These are phyloP conservation scores for Colletotrichum horii DNA, from an alignment of 2,329 filamentous ascomycete species.

Conservation along the genomic window DNA sequence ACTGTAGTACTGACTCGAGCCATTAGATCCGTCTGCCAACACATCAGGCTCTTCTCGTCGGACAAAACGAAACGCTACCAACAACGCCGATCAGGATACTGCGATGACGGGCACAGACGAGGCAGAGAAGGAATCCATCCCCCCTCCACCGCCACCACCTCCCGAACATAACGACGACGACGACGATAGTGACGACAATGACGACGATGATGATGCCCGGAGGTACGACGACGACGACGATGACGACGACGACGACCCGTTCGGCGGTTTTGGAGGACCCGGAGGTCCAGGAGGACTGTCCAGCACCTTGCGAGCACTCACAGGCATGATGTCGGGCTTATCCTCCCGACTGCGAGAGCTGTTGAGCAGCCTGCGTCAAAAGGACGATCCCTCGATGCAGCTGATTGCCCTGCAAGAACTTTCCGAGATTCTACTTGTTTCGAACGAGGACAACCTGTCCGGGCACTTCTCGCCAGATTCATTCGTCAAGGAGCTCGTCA, in stretches of 20 bases:
- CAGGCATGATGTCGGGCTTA: constrained; percentile 89
- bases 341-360: constrained; percentile 81
- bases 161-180: constrained; percentile 39
- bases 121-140: constrained; percentile 45
- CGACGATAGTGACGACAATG: constrained; percentile 50
- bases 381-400: constrained; percentile 86
- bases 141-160: constrained; percentile 49
- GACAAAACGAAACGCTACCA: constrained; percentile 57
- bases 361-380: constrained; percentile 76
- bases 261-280: constrained; percentile 71
- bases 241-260: constrained; percentile 71
- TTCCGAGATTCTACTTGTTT: constrained; percentile 90
- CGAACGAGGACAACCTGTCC: constrained; percentile 94
- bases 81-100: constrained; percentile 66
- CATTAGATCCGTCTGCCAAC: constrained; percentile 38
- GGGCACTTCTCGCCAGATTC: constrained; percentile 94
- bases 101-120: constrained; percentile 75
- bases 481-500: constrained; percentile 93
- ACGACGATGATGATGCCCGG: constrained; percentile 53
- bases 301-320: constrained; percentile 83
- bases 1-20: background rate
- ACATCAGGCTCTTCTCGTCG: constrained; percentile 46
- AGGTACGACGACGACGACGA: constrained; percentile 63
- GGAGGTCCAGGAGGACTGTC: constrained; percentile 71
- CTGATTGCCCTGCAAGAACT: constrained; percentile 91